phyloP scores from a whole-genome alignment of 2,329 filamentous ascomycete species.

The Aspergillus fijiensis region DNA sequence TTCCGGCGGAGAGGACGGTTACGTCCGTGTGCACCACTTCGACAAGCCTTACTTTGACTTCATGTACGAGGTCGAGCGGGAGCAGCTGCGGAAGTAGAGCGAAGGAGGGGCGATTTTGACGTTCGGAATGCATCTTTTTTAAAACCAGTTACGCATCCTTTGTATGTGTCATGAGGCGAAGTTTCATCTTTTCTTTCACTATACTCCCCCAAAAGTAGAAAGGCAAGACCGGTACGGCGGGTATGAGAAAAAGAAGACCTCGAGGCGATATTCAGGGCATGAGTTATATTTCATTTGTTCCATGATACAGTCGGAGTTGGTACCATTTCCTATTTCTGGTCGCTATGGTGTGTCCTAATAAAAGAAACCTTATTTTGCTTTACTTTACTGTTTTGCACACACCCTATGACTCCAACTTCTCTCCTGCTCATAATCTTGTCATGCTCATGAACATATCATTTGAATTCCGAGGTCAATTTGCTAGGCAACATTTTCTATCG shows the following conservation, averaged over 20 bases:
- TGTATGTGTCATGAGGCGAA: conserved; percentile 40
- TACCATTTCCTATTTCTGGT: conserved; percentile 31
- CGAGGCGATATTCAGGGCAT: conserved; percentile 32
- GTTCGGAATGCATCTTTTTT: conserved; percentile 19
- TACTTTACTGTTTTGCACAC: conserved; percentile 13
- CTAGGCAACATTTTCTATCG: conserved; percentile 4
- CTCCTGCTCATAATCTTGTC: not conserved
- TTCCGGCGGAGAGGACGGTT: conserved; percentile 95
- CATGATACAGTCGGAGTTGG: conserved; percentile 43
- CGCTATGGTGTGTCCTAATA: conserved; percentile 35
- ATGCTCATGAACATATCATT: conserved; percentile 4
- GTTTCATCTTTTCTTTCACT: conserved; percentile 15
- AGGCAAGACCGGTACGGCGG: conserved; percentile 26
- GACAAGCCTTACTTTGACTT: conserved; percentile 99
- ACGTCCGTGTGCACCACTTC: conserved; percentile 97
- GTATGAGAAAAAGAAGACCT: conserved; percentile 27
- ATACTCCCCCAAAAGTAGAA: conserved; percentile 17
- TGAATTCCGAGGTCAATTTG: conserved; percentile 1
- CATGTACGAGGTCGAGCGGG: conserved; percentile 96
- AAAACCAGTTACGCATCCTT: conserved; percentile 30
- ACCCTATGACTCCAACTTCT: not conserved
- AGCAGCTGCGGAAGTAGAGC: conserved; percentile 54
- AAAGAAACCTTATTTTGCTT: conserved; percentile 32
- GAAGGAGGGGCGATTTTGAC: conserved; percentile 16
- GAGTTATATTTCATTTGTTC: conserved; percentile 39